These are phyloP conservation scores for Colletotrichum tamarilloi DNA, from an alignment of 2,329 filamentous ascomycete genomes.

Conservation along the genomic window DNA sequence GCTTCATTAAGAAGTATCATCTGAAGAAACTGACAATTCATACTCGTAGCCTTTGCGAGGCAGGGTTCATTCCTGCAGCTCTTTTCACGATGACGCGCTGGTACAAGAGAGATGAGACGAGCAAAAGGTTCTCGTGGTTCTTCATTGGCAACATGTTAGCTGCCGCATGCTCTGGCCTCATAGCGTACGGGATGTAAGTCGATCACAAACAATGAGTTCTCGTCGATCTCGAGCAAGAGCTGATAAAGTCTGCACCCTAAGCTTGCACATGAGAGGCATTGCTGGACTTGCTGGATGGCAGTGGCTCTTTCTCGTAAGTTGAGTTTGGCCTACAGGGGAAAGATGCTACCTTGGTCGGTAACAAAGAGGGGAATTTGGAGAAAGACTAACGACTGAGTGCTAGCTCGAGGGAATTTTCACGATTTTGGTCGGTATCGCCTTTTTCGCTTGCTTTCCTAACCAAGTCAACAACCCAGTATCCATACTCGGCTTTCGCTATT, in stretches of 20 bases:
- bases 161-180: constrained; percentile 50
- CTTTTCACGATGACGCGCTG: constrained; percentile 59
- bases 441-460: constrained; percentile 45
- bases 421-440: constrained; percentile 45
- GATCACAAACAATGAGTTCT: background rate
- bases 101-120: constrained; percentile 59
- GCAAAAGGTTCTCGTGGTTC: constrained; percentile 56
- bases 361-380: too few relatives aligned
- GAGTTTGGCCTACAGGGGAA: background rate
- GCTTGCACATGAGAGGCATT: constrained; percentile 47
- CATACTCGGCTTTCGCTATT: constrained; percentile 43
- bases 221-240: background rate
- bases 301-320: constrained; percentile 46
- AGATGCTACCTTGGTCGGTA: background rate
- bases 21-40: background rate
- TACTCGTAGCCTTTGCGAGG: constrained; percentile 42
- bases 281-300: constrained; percentile 46
- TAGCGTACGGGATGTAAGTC: constrained; percentile 54
- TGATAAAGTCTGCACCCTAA: background rate
- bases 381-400: background rate
- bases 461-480: constrained; percentile 44
- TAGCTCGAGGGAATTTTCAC: constrained; percentile 52
- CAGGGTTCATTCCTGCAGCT: constrained; percentile 58
- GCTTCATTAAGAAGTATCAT: background rate
- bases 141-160: constrained; percentile 58